These are phyloP conservation scores for Puccinia horiana DNA, from an alignment of 1,284 basidiomycete genomes.

Conservation along the genomic window DNA sequence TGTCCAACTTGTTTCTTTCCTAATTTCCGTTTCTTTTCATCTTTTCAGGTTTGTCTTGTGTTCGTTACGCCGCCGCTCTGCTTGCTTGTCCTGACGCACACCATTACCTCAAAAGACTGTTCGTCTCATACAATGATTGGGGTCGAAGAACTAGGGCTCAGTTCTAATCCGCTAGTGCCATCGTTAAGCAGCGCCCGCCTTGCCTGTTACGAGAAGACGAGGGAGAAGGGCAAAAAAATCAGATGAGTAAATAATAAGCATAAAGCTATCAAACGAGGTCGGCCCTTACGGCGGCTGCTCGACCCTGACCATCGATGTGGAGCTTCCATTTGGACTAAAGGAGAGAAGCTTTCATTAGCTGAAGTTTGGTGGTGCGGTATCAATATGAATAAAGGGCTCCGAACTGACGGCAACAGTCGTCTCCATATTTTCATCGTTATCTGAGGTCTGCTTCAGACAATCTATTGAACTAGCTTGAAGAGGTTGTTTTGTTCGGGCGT, in stretches of 20 bases:
- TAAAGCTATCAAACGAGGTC: background rate
- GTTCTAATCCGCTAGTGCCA: too few species aligned
- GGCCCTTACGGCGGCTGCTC: background rate
- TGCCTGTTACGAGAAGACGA: background rate
- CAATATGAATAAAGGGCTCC: background rate
- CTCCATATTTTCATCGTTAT: background rate
- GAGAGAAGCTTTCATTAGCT: background rate
- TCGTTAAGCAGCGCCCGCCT: background rate
- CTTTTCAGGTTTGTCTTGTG: too few species aligned
- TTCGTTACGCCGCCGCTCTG: too few species aligned
- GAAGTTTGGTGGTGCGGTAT: background rate
- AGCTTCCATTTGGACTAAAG: background rate
- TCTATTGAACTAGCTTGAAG: background rate
- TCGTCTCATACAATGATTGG: too few species aligned
- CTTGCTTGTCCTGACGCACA: too few species aligned
- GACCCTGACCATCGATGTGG: background rate
- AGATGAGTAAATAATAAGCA: background rate
- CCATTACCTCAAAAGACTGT: too few species aligned
- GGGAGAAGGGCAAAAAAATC: background rate
- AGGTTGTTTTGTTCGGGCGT: background rate
- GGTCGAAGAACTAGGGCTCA: too few species aligned
- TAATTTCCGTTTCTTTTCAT: too few species aligned
- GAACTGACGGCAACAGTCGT: background rate
- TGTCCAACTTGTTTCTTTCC: too few species aligned
- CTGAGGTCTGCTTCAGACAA: background rate